Evolutionary conservation across 202 grass and related monocot genomes (phyloP).

Genomic region (Hordeum pubiflorum): DNA sequence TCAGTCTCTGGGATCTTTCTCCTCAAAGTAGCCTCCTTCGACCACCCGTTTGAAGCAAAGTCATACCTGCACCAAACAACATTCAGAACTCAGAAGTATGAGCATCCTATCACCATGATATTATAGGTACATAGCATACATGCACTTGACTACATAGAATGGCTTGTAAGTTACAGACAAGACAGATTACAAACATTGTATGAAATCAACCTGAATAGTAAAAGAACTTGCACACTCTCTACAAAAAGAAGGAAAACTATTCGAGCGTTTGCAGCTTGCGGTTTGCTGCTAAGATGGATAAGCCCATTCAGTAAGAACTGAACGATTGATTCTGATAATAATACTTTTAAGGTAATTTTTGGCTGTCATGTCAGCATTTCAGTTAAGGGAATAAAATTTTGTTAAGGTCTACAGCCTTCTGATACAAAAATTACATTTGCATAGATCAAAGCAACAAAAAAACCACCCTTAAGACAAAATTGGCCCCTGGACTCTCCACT

Average conservation of each 20-base stretch:
- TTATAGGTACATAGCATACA: background rate
- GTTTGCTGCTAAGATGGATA: background rate
- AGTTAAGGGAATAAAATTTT: background rate
- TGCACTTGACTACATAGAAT: background rate
- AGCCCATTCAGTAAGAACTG: background rate
- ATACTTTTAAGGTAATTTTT: background rate
- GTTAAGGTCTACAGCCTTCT: background rate
- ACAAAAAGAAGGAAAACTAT: background rate
- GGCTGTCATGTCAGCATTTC: background rate
- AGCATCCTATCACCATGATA: background rate
- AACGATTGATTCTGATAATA: background rate
- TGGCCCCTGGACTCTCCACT: background rate
- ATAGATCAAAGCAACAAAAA: background rate
- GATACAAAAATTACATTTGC: background rate
- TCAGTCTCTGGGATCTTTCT: slow-evolving; percentile 48
- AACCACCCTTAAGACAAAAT: background rate
- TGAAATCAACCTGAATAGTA: background rate
- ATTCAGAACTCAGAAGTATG: background rate
- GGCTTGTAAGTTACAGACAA: background rate
- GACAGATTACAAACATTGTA: background rate
- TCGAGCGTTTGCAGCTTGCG: background rate
- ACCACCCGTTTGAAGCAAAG: slow-evolving; percentile 59
- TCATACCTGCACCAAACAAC: slow-evolving; percentile 48
- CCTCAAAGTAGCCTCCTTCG: slow-evolving; percentile 47
- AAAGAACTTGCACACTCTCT: background rate